Evolutionary conservation across 495 filamentous ascomycete genomes (phyloP), one percentile per base, ranked within the genome.

Genomic region (Pseudotulostoma volvatum): DNA sequence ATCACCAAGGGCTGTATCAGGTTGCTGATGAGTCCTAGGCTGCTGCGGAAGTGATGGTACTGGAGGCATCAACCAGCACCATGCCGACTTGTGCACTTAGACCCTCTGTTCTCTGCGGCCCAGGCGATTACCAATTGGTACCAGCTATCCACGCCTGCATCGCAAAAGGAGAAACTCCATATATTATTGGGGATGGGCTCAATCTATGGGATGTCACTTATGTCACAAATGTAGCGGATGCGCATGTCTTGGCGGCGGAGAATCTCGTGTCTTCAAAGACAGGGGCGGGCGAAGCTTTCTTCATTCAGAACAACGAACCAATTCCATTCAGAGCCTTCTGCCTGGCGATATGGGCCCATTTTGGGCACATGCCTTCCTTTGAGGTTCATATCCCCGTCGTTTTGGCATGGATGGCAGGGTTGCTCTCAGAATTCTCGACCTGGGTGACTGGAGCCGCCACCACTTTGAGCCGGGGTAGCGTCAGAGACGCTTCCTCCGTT

Each of bases 201-300:
- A 80, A 79, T 43, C 42, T 77, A 33, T 73, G 68, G 60, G 73
- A 79, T 51, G 68, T 76, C 34, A 73, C 68, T 17, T 71, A 78
- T 48, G 68, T 76, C 16, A 54, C 53, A 44, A 80, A 81, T 40
- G 52, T 71, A 18, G 76, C 72, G 11, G 65, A 77, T 44, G 74
- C 74, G 14, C 73, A 79, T 48, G 53, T 77, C 17, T 64, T 81
- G 23, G 74, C 76, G 3, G 64, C 68, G 3, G 64, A 71, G 45
- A 76, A 76, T 45, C 57, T 79, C 36, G 44, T 73, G 14, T 63
- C 63, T 3, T 57, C 61, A 1, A 61, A 51, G 30, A 73, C 70
- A 5, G 73, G 73, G 16, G 70, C 74, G 0, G 76, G 76, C 0
- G 62, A 77, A 42, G 68, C 64, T 11, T 73, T 79, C 46, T 77